Base-by-base conservation (phyloP, 1,284 basidiomycete species). In the Leccinum fallax region DNA sequence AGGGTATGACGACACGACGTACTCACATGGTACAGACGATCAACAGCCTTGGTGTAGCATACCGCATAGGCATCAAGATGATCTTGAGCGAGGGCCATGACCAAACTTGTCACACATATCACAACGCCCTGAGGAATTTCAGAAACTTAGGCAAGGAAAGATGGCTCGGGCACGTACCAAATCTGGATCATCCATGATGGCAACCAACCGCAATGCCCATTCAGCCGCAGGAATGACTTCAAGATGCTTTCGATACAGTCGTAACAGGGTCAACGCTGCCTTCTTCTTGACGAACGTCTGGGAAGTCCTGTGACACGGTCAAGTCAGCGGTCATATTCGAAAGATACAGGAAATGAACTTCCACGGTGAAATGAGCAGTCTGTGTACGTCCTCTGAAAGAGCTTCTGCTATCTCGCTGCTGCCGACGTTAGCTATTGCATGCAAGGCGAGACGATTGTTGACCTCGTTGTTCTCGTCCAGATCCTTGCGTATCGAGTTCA, bases 351-450 rank as follows among this genome's bases (percentile, higher is more conserved):
- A 16, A 53, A 46, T 56, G 4, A 82, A 58, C 40, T 92, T 92
- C 74, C 73, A 97, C 94, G 95, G 94, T 66, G 95, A 98, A 70
- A 99, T 98, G 63, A 99, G 83, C 28, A 97, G 80, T 53, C 96
- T 86, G 77, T 99, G 96, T 0, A 99, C 97, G 68, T 97, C 94
- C 66, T 94, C 93, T 7, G 86, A 88, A 52, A 99, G 81, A 7
- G 95, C 90, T 74, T 99, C 97, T 11, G 97, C 96, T 95, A 99
- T 99, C 77, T 98, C 97, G 71, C 90, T 92, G 40, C 96, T 94
- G 57, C 97, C 97, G 30, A 99, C 93, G 72, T 98, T 99, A 15
- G 97, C 97, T 66, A 99, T 98, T 2, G 97, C 97, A 72, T 99
- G 97, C 58, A 99, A 79, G 1, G 97, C 97, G 57, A 99, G 83